Evolutionary conservation across 2,329 filamentous ascomycete species (phyloP).

Genomic region (Elsinoe necatrix): DNA sequence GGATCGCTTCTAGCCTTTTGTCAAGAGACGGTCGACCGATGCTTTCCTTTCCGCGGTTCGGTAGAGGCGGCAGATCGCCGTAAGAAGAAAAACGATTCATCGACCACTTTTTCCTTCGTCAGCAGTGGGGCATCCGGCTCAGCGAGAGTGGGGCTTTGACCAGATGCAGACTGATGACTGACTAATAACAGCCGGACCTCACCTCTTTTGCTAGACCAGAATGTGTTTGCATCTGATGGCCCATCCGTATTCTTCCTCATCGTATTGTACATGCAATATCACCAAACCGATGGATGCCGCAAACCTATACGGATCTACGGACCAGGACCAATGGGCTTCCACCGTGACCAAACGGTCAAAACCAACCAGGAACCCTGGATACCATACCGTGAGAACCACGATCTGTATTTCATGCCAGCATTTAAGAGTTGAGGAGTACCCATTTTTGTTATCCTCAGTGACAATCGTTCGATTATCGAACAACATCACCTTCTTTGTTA

Average conservation of each 20-base stretch:
- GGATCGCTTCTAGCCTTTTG: background rate
- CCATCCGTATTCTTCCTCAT: background rate
- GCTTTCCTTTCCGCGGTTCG: conserved; percentile 6
- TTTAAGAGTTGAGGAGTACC: background rate
- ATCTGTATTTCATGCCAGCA: background rate
- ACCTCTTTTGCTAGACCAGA: background rate
- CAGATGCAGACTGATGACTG: conserved; percentile 1
- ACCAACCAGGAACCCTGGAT: conserved; percentile 12
- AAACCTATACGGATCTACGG: background rate
- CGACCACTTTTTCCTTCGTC: background rate
- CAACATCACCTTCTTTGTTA: background rate
- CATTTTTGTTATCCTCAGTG: background rate
- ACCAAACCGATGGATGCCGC: background rate
- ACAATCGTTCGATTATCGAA: no score
- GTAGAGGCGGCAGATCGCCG: conserved; percentile 6
- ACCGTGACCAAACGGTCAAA: conserved; percentile 7
- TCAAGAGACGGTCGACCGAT: background rate
- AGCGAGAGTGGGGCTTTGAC: background rate
- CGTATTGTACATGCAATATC: background rate
- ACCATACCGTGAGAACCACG: conserved; percentile 5
- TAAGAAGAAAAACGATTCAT: conserved; percentile 1
- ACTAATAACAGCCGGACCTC: conserved; percentile 1
- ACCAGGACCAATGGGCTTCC: background rate
- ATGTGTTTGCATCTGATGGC: background rate
- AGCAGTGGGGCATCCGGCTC: background rate